phyloP scores from a whole-genome alignment of 2,329 filamentous ascomycete species.

The Nemania abortiva region DNA sequence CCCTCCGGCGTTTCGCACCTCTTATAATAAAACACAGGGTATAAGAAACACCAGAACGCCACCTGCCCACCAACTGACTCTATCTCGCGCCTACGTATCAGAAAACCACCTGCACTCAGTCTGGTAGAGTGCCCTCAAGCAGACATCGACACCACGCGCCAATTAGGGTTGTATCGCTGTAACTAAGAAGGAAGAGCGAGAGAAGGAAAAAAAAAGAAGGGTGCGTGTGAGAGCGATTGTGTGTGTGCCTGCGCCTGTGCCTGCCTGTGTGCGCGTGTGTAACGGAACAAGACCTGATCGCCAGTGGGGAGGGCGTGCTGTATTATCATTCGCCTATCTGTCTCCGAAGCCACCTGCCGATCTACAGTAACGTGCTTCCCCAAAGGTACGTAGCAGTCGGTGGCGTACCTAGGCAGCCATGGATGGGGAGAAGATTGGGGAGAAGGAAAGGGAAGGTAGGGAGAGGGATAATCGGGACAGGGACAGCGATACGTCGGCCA shows the following conservation, averaged over 20 bases:
- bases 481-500: constrained; percentile 61
- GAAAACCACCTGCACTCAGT: constrained; percentile 14
- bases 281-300: constrained; percentile 17
- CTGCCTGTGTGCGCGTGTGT: constrained; percentile 6
- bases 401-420: background rate
- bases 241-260: background rate
- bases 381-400: constrained; percentile 9
- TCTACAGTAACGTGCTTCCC: constrained; percentile 2
- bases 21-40: background rate
- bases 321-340: constrained; percentile 13
- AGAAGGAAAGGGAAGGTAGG: constrained; percentile 30
- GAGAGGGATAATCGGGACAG: constrained; percentile 50
- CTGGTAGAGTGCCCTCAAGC: constrained; percentile 15
- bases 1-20: constrained; percentile 5
- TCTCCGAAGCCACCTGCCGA: background rate
- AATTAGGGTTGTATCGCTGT: background rate
- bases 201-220: background rate
- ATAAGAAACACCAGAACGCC: constrained; percentile 8
- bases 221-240: too few species aligned
- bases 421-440: constrained; percentile 40
- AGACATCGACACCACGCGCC: constrained; percentile 26
- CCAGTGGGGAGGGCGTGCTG: constrained; percentile 26
- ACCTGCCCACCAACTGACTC: constrained; percentile 14
- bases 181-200: background rate
- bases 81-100: constrained; percentile 19